Percentiles rank a stretch among this genome's conserved stretches.
Evolutionary conservation across 1,284 basidiomycete genomes (phyloP).

Genomic region (Cutaneotrichosporon mucoides): DNA sequence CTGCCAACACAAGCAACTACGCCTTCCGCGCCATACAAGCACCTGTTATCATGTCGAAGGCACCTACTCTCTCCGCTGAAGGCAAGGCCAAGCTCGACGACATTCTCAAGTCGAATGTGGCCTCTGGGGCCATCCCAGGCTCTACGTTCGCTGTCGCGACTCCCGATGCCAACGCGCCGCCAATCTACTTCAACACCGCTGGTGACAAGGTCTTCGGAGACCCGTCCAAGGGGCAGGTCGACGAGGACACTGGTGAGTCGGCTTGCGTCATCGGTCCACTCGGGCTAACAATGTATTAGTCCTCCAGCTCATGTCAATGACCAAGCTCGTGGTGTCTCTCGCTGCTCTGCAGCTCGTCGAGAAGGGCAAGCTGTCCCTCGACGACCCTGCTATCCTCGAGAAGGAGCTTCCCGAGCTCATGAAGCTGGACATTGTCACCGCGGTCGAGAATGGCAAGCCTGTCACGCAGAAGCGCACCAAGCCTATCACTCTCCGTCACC

Average conservation of each 20-base stretch:
- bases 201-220: constrained; percentile 32
- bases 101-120: constrained; percentile 20
- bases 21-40: no score
- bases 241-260: constrained; percentile 35
- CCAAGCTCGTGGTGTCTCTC: constrained; percentile 31
- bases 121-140: constrained; percentile 24
- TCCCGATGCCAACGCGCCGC: constrained; percentile 5
- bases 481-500: constrained; percentile 35
- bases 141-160: constrained; percentile 32
- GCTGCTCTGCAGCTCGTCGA: constrained; percentile 15
- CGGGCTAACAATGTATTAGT: no score
- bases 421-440: constrained; percentile 29
- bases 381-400: constrained; percentile 26
- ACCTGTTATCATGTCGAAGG: constrained; percentile 2
- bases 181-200: constrained; percentile 27
- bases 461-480: constrained; percentile 24
- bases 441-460: constrained; percentile 25
- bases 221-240: constrained; percentile 25
- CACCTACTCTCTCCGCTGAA: constrained; percentile 11
- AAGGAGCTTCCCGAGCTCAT: constrained; percentile 35
- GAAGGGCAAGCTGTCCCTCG: constrained; percentile 18
- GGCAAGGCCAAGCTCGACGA: constrained; percentile 25
- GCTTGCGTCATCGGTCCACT: no score
- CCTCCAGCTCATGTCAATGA: constrained; percentile 37
- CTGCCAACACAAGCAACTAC: no score